A percentile compares a stretch with the other conserved stretches of the same genome.
These are phyloP conservation scores for Sambucus nigra DNA, from an alignment of 129 eudicot genomes.

Conservation along the genomic window DNA sequence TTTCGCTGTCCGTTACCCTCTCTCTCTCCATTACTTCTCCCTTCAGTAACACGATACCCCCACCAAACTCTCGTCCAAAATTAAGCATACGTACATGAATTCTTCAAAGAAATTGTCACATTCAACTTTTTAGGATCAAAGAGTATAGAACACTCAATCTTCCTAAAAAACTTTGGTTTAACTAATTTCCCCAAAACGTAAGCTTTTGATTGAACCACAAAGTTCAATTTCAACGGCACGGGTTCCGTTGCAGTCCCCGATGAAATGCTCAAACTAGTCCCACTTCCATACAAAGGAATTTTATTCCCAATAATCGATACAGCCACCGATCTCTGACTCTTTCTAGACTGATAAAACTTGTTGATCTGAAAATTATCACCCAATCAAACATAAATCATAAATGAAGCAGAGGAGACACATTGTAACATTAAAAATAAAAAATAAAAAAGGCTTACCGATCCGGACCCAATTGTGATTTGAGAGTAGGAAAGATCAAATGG, in stretches of 20 bases:
- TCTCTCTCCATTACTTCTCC: not conserved
- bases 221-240: conserved; percentile 51
- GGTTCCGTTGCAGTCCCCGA: conserved; percentile 57
- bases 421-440: not conserved
- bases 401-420: no score
- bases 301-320: conserved; percentile 47
- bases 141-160: conserved; percentile 43
- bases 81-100: conserved; percentile 39
- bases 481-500: conserved; percentile 64
- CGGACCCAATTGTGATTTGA: conserved; percentile 57
- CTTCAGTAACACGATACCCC: not conserved
- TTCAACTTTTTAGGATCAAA: conserved; percentile 45
- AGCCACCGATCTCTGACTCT: conserved; percentile 35
- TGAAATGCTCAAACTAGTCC: conserved; percentile 58
- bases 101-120: conserved; percentile 42
- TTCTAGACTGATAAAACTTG: conserved; percentile 67
- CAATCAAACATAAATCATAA: conserved; percentile 4
- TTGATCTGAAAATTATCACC: conserved; percentile 48
- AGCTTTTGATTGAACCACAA: conserved; percentile 64
- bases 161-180: conserved; percentile 60
- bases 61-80: not conserved
- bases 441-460: conserved; percentile 40
- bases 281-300: conserved; percentile 84
- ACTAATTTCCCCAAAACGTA: conserved; percentile 84
- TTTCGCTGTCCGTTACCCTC: not conserved